These are phyloP conservation scores for Lasiodiplodia hormozganensis DNA, from an alignment of 2,329 filamentous ascomycete species.

Conservation along the genomic window DNA sequence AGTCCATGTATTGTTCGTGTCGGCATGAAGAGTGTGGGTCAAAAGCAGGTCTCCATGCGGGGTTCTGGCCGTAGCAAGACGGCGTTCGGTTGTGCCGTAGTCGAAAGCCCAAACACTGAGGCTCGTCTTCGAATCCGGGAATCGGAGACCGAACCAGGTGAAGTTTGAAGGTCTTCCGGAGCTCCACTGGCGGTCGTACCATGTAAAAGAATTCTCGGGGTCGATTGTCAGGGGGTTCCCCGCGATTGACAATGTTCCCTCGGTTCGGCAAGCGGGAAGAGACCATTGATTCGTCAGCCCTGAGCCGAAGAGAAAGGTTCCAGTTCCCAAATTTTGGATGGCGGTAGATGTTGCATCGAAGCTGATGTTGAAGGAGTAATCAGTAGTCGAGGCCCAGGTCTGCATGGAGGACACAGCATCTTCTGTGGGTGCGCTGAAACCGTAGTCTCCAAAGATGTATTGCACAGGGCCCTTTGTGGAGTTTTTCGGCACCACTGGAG, in stretches of 20 bases:
- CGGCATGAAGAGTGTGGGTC: neutral
- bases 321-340: neutral
- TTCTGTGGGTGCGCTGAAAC: neutral
- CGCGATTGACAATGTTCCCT: neutral
- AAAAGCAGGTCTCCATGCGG: neutral
- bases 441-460: neutral
- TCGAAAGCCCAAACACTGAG: neutral
- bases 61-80: neutral
- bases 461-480: neutral
- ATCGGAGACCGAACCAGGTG: neutral
- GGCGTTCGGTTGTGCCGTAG: neutral
- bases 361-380: neutral
- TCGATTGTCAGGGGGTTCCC: neutral
- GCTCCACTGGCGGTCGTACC: neutral
- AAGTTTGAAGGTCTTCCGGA: neutral
- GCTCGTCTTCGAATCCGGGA: neutral
- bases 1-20: neutral
- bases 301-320: neutral
- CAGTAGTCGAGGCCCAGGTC: neutral
- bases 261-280: neutral
- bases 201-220: neutral
- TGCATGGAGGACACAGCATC: neutral
- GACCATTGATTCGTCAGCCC: neutral
- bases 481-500: neutral
- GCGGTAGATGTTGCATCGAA: neutral